A percentile compares a stretch with the other conserved stretches of the same genome.
Evolutionary conservation across 2,329 filamentous ascomycete genomes (phyloP).

Genomic region (Sarocladium oryzae): DNA sequence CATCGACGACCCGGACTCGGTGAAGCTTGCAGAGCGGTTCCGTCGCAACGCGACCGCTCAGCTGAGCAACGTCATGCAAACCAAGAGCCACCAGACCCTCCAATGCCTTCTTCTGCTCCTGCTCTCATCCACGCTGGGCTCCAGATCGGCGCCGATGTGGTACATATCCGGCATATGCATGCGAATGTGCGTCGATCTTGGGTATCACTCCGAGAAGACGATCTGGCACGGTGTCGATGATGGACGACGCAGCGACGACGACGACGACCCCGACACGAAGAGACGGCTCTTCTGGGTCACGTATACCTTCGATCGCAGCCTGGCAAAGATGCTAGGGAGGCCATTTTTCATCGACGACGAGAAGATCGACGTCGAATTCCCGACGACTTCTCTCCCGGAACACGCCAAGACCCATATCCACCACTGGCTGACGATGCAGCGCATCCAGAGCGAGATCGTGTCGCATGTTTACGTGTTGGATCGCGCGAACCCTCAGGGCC

Average conservation of each 20-base stretch:
- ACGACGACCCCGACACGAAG: conserved; percentile 12
- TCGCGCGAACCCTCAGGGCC: no score
- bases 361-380: conserved; percentile 17
- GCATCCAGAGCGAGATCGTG: conserved; percentile 17
- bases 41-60: conserved; percentile 15
- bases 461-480: conserved; percentile 11
- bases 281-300: conserved; percentile 20
- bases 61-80: conserved; percentile 15
- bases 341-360: conserved; percentile 18
- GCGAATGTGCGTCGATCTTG: conserved; percentile 19
- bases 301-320: conserved; percentile 17
- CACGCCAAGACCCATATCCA: conserved; percentile 13
- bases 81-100: conserved; percentile 15
- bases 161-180: conserved; percentile 19
- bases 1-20: conserved; percentile 15
- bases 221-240: conserved; percentile 10
- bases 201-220: conserved; percentile 16
- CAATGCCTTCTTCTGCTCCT: conserved; percentile 17
- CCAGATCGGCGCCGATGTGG: conserved; percentile 17
- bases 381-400: background rate
- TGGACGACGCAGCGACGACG: conserved; percentile 7
- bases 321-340: conserved; percentile 18
- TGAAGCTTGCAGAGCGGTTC: conserved; percentile 14
- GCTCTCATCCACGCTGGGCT: conserved; percentile 16
- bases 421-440: conserved; percentile 18